These are phyloP conservation scores for Davidsoniella australis DNA, from an alignment of 2,329 filamentous ascomycete genomes.

Conservation along the genomic window DNA sequence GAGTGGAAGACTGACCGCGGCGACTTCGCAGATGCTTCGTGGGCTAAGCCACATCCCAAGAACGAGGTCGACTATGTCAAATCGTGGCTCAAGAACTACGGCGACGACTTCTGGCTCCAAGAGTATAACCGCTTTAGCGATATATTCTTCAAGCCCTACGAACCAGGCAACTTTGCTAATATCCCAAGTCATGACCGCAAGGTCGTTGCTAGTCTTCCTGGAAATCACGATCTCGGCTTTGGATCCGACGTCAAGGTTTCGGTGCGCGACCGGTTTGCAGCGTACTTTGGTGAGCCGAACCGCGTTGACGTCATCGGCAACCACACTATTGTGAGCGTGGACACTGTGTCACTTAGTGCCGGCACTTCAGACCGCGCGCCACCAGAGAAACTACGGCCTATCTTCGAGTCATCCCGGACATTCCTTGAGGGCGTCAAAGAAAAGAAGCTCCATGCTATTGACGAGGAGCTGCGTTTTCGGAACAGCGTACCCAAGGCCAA, in stretches of 20 bases:
- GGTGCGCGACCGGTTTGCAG: conserved; percentile 67
- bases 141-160: conserved; percentile 48
- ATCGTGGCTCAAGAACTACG: conserved; percentile 58
- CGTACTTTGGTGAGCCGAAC: conserved; percentile 84
- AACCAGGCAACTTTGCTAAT: conserved; percentile 36
- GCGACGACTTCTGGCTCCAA: conserved; percentile 64
- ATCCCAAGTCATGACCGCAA: conserved; percentile 51
- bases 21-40: conserved; percentile 40
- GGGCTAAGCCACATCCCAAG: conserved; percentile 34
- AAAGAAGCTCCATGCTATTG: conserved; percentile 49
- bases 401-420: conserved; percentile 60
- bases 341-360: conserved; percentile 76
- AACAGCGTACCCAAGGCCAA: conserved; percentile 37
- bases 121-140: conserved; percentile 77
- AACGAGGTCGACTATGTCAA: conserved; percentile 39
- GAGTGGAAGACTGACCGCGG: conserved; percentile 71
- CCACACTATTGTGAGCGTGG: conserved; percentile 85
- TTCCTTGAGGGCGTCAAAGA: conserved; percentile 55
- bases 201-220: conserved; percentile 70
- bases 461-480: conserved; percentile 49
- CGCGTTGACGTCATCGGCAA: conserved; percentile 83
- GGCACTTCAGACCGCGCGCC: conserved; percentile 34
- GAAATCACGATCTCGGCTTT: conserved; percentile 91
- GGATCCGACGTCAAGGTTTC: conserved; percentile 66
- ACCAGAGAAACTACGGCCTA: conserved; percentile 34